These are phyloP conservation scores for Wickerhamomyces chambardii DNA, from an alignment of 805 yeast species.

Conservation along the genomic window DNA sequence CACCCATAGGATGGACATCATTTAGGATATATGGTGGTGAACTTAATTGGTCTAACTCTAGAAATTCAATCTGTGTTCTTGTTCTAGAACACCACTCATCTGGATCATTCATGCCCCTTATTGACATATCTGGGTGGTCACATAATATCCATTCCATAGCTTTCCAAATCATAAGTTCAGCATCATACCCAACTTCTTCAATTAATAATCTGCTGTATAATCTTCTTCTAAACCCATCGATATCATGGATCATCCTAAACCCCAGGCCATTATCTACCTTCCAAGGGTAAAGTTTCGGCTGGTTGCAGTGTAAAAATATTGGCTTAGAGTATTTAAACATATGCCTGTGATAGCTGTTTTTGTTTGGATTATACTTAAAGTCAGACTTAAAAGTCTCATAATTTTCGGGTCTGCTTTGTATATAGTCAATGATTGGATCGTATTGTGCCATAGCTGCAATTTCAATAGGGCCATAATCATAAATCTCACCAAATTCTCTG, in stretches of 20 bases:
- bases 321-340: slow-evolving; percentile 12
- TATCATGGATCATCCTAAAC: slow-evolving; percentile 10
- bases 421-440: slow-evolving; percentile 36
- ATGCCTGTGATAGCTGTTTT: slow-evolving; percentile 14
- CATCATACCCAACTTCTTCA: slow-evolving; percentile 18
- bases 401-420: slow-evolving; percentile 3
- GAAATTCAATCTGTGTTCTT: slow-evolving; percentile 24
- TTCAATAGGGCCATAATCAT: slow-evolving; percentile 23
- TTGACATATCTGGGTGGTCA: slow-evolving; percentile 22
- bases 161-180: slow-evolving; percentile 19
- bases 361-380: slow-evolving; percentile 7
- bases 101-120: slow-evolving; percentile 28
- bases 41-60: no score
- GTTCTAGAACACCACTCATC: slow-evolving; percentile 29
- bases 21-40: no score
- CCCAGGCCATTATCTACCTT: slow-evolving; percentile 16
- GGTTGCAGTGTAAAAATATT: slow-evolving; percentile 19
- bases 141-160: slow-evolving; percentile 19
- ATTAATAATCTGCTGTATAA: slow-evolving; percentile 10
- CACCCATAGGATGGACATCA: no score
- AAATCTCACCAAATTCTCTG: slow-evolving; percentile 39
- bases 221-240: slow-evolving; percentile 13
- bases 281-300: slow-evolving; percentile 21
- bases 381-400: slow-evolving; percentile 6
- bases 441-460: slow-evolving; percentile 53